These are phyloP conservation scores for Guadua angustifolia DNA, from an alignment of 176 grass and related monocot genomes.

Conservation along the genomic window DNA sequence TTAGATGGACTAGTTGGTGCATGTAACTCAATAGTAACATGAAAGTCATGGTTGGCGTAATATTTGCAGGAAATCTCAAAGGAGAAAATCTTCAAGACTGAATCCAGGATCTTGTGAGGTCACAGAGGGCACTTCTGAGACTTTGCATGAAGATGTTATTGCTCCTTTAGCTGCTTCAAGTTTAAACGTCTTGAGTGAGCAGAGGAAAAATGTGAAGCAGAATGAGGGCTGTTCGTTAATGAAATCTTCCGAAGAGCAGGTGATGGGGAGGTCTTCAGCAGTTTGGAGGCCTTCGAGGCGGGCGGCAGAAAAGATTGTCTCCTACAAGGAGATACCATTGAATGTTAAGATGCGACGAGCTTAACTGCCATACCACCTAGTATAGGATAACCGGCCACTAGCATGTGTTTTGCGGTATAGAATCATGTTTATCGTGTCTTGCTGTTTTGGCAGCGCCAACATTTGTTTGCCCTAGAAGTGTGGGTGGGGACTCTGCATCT, in stretches of 20 bases:
- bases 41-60: neutral
- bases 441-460: neutral
- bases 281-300: slow-evolving; percentile 48
- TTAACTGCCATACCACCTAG: neutral
- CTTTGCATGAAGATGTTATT: slow-evolving; percentile 14
- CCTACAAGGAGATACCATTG: slow-evolving; percentile 62
- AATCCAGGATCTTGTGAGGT: slow-evolving; percentile 14
- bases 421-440: slow-evolving; percentile 22
- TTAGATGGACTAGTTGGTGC: too few species aligned
- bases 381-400: neutral
- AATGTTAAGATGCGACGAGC: slow-evolving; percentile 65
- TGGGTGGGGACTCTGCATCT: neutral
- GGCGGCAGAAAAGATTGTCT: slow-evolving; percentile 57
- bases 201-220: slow-evolving; percentile 1
- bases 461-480: neutral
- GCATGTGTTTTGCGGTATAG: too few species aligned
- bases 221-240: neutral
- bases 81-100: slow-evolving; percentile 32
- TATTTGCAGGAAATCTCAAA: slow-evolving; percentile 43
- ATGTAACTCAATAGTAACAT: neutral
- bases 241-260: slow-evolving; percentile 18
- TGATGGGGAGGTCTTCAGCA: slow-evolving; percentile 23
- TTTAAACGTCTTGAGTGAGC: slow-evolving; percentile 20
- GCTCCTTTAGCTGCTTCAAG: slow-evolving; percentile 7
- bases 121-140: neutral